Base-by-base conservation (phyloP, 768 basidiomycete genomes). In the Scleroderma citrinum region DNA sequence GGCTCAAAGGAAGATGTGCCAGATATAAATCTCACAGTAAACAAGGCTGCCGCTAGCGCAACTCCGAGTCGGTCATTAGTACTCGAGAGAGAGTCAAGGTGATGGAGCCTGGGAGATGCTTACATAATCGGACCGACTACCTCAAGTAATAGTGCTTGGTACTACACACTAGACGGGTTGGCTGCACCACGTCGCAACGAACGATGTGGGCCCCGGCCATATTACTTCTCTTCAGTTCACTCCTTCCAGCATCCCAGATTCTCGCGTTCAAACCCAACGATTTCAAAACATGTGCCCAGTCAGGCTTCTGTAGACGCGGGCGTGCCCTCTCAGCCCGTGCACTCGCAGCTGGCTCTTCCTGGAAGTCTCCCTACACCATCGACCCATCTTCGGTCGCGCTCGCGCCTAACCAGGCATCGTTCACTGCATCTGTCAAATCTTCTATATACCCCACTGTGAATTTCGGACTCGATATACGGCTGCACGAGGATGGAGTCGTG, bases 241-340 rank as follows among this genome's bases (percentile, higher is more conserved):
- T 67, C 5, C 66, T 68, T 14, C 50, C 63, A 16, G 63, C 73
- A 6, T 44, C 43, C 17, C 43, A 34, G 20, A 21, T 20, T 2
- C 57, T 76, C 24, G 81, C 85, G 31, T 80, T 89, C 69, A 89
- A 89, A 71, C 71, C 75, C 17, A 77, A 85, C 51, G 92, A 97
- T 68, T 99, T 94, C 77, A 97, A 96, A 69, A 91, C 82, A 49
- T 98, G 96, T 62, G 76, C 77, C n/a, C 91, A 98, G 67, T 81
- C 92, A 0, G 93, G 89, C 17, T 98, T 99, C 69, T 98, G 96
- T 73, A 80, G 90, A n/a, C 70, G 86, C 39, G 92, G 93, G 45
- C 83, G 95, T 41, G 87, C 86, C 0, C 80, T 99, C 39, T 80
- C 92, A 50, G 72, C 77, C 8, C 81, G 91, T 41, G 87, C 90